Percentiles rank a stretch among this genome's conserved stretches.
These are phyloP conservation scores for Musa acuminata DNA, from an alignment of 176 grass and related monocot species.

Conservation along the genomic window DNA sequence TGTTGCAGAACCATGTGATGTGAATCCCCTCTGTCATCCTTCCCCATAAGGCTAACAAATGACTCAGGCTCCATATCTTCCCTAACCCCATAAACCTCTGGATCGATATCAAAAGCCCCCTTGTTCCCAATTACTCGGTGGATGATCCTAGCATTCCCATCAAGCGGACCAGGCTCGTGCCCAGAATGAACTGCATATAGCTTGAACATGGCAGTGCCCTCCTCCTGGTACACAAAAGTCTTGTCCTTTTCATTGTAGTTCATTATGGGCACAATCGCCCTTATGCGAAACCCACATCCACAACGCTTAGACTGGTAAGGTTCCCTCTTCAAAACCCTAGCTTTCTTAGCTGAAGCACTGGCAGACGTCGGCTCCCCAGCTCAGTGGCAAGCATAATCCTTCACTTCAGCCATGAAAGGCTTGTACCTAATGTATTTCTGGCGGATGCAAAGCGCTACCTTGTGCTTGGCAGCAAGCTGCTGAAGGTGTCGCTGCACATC, in stretches of 20 bases:
- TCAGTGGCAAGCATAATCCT: conserved; percentile 95
- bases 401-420: conserved; percentile 97
- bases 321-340: conserved; percentile 71
- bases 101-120: conserved; percentile 72
- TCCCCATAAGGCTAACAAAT: conserved; percentile 30
- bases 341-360: conserved; percentile 49
- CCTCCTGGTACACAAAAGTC: conserved; percentile 90
- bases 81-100: conserved; percentile 61
- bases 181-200: conserved; percentile 89
- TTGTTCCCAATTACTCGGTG: conserved; percentile 89
- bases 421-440: conserved; percentile 99
- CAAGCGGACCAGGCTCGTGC: conserved; percentile 88
- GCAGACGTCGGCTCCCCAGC: conserved; percentile 63
- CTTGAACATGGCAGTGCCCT: conserved; percentile 92
- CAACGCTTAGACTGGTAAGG: conserved; percentile 96
- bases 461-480: conserved; percentile 90
- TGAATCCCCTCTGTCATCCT: conserved; percentile 46
- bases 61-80: conserved; percentile 61
- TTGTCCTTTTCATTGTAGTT: conserved; percentile 99
- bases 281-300: conserved; percentile 94
- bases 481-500: conserved; percentile 77
- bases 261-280: conserved; percentile 89
- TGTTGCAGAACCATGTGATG: conserved; percentile 62
- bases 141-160: conserved; percentile 94
- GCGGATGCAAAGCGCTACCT: conserved; percentile 94